Base-by-base conservation (phyloP, 2,329 filamentous ascomycete genomes). In the Phyllosticta citribraziliensis region DNA sequence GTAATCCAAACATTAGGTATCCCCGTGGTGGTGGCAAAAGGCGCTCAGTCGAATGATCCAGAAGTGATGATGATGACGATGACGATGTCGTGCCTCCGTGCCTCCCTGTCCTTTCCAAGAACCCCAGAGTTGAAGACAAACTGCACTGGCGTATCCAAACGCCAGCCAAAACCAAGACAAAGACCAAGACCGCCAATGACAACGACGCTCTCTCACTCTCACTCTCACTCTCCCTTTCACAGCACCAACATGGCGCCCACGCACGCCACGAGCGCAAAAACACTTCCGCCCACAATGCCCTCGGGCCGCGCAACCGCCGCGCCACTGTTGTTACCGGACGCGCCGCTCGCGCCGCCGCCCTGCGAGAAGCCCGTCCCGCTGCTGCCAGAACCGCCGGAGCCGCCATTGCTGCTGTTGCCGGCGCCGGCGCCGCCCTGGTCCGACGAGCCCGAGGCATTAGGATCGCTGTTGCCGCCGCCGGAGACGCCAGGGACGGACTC, bases 401-500 rank as follows among this genome's bases (percentile, higher is more conserved):
- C 60, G 9, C 64, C 64, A 25, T 62, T 63, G 62, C 66, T 52
- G 11, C 52, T 52, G 12, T 33, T 12, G 24, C 65, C 64, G 4
- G 60, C 51, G 5, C 62, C 56, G 10, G 62, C 58, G 12, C 67
- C 67, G 57, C 71, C 73, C 52, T 72, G 73, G 40, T 47, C 40
- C 14, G 40, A 47, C 14, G 40, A 47, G 40, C 40, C 17, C 6
- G 40, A 47, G 40, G 40, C 40, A n/a, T 47, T 47, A 14, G 40
- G 40, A 14, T 47, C 40, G 62, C 77, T 76, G 51, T 78, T 76
- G 20, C 80, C 79, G 27, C 74, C 76, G 52, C 81, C 80, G 55
- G 76, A 78, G 27, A 84, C 75, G 71, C 83, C 84, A 25, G 83
- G 83, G 25, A 85, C 78, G 55, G 79, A 81, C 61, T 80, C 75